A percentile compares a stretch with the other conserved stretches of the same genome.
These are phyloP conservation scores for Plasmopara viticola DNA, from an alignment of 352 stramenopile species.

Conservation along the genomic window DNA sequence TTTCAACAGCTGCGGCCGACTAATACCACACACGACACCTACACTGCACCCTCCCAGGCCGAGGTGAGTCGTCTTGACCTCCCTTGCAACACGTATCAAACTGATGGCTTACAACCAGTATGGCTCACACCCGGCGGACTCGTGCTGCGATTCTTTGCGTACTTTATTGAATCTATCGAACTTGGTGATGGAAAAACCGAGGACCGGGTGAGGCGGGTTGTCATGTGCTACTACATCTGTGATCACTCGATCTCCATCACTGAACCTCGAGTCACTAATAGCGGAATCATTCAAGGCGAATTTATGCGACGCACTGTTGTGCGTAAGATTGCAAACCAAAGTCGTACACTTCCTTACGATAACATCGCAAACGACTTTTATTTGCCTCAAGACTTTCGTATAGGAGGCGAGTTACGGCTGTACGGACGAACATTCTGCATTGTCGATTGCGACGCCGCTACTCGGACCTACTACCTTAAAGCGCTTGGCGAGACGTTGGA, in stretches of 20 bases:
- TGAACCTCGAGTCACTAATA: constrained; percentile 84
- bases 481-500: constrained; percentile 30
- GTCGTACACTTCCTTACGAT: constrained; percentile 16
- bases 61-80: constrained; percentile 11
- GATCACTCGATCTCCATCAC: constrained; percentile 83
- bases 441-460: constrained; percentile 86
- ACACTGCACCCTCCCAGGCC: constrained; percentile 11
- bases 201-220: too few species aligned
- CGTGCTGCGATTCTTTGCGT: constrained; percentile 89
- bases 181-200: constrained; percentile 9
- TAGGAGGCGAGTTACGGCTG: constrained; percentile 72
- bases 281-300: constrained; percentile 81
- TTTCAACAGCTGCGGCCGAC: constrained; percentile 4
- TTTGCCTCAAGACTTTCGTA: constrained; percentile 63
- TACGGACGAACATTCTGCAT: constrained; percentile 79
- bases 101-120: constrained; percentile 33
- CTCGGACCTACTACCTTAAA: constrained; percentile 75
- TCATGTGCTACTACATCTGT: constrained; percentile 66
- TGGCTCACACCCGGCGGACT: constrained; percentile 74
- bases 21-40: constrained; percentile 9
- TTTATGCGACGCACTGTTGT: constrained; percentile 76
- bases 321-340: constrained; percentile 25
- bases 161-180: constrained; percentile 49
- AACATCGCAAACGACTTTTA: constrained; percentile 24
- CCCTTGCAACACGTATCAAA: constrained; percentile 39